These are phyloP conservation scores for Polyrhizophydium stewartii DNA, from an alignment of 371 early-diverging fungal species.

Conservation along the genomic window DNA sequence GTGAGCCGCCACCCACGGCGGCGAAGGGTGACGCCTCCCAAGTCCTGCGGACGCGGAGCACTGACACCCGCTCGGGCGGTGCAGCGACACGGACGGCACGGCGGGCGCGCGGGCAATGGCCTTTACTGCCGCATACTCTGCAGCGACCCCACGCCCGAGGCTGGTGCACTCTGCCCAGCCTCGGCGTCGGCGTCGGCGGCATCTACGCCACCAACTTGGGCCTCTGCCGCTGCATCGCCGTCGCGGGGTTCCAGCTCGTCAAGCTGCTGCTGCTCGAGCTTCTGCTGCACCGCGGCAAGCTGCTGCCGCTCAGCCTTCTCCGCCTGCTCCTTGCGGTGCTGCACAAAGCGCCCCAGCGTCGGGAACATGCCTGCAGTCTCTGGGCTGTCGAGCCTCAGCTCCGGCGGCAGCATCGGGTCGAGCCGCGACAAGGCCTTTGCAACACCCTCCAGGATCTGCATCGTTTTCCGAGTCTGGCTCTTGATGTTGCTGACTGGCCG, in stretches of 20 bases:
- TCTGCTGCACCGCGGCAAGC: neutral
- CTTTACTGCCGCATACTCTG: no score
- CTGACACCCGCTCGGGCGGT: no score
- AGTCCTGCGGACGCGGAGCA: no score
- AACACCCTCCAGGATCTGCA: neutral
- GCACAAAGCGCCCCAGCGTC: conserved; percentile 6
- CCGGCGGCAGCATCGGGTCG: conserved; percentile 9
- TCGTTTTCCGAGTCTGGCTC: conserved; percentile 11
- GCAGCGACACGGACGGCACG: no score
- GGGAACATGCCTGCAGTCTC: conserved; percentile 8
- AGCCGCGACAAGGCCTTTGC: conserved; percentile 11
- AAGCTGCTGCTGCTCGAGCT: neutral
- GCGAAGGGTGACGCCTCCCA: no score
- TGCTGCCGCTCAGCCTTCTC: neutral
- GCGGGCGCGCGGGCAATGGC: no score
- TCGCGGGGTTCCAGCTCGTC: neutral
- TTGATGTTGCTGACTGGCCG: conserved; percentile 12
- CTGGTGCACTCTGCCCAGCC: neutral
- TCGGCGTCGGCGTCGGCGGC: neutral
- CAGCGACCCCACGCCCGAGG: no score
- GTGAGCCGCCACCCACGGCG: no score
- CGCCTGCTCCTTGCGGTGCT: neutral
- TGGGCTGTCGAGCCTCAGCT: conserved; percentile 4
- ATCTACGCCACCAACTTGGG: neutral
- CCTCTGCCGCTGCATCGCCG: neutral